phyloP scores from a whole-genome alignment of 768 basidiomycete genomes.

The Tylopilus sp. region DNA sequence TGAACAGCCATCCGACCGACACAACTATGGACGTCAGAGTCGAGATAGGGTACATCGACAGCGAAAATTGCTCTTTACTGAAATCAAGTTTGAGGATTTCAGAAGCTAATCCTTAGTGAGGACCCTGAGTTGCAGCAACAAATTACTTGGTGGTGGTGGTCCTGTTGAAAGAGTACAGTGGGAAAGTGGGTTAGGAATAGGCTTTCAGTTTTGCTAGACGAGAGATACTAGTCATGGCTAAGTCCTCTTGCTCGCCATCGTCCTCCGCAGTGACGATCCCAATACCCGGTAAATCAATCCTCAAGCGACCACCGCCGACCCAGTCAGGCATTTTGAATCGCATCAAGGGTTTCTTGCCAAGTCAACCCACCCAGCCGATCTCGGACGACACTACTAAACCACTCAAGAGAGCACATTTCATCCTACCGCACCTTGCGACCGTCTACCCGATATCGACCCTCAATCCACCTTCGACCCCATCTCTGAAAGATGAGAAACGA shows the following conservation, averaged over 20 bases:
- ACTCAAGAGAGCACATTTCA: conserved; percentile 88
- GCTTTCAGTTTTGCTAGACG: neutral
- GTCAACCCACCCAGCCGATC: conserved; percentile 35
- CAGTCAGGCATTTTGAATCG: conserved; percentile 71
- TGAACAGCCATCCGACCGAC: too few relatives aligned
- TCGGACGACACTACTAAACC: conserved; percentile 52
- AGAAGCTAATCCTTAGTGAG: too few relatives aligned
- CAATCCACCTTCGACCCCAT: conserved; percentile 79
- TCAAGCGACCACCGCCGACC: conserved; percentile 69
- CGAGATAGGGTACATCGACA: too few relatives aligned
- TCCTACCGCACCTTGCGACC: conserved; percentile 79
- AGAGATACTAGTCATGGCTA: neutral
- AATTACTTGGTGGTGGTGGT: too few relatives aligned
- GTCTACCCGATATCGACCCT: conserved; percentile 87
- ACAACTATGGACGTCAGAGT: too few relatives aligned
- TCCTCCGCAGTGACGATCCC: conserved; percentile 80
- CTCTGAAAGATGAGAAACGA: conserved; percentile 76
- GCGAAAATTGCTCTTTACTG: too few relatives aligned
- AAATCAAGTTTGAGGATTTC: too few relatives aligned
- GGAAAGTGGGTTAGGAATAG: neutral
- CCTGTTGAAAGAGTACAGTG: too few relatives aligned
- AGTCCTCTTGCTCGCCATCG: conserved; percentile 63
- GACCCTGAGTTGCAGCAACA: too few relatives aligned
- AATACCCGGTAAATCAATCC: conserved; percentile 75
- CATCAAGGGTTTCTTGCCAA: conserved; percentile 70